Conservation (phyloP, 768 basidiomycete species). For the Suillus variegatus region DNA sequence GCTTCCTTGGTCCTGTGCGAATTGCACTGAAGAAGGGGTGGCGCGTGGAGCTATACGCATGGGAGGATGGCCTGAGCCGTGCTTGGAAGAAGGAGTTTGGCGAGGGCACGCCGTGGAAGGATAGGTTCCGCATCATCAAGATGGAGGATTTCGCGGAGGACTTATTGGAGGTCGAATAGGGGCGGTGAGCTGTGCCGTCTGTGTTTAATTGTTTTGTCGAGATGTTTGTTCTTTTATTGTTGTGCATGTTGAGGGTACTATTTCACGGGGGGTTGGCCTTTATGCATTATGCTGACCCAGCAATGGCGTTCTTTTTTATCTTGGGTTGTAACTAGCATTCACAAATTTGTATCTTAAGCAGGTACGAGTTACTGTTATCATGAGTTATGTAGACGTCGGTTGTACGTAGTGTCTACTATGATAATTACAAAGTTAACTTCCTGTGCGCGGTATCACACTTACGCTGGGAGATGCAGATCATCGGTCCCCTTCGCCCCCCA, state of each 20-base stretch:
- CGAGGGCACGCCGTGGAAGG: slow-evolving; percentile 42
- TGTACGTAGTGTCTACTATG: background rate
- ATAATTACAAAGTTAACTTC: background rate
- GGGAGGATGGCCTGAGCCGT: slow-evolving; percentile 81
- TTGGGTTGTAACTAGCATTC: background rate
- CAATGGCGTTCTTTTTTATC: background rate
- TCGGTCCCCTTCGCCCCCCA: too few species aligned
- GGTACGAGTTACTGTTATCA: background rate
- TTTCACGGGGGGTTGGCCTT: background rate
- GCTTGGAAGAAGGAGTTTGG: slow-evolving; percentile 79
- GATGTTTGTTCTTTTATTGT: slow-evolving; percentile 4
- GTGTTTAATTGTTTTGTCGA: background rate
- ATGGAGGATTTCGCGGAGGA: slow-evolving; percentile 69
- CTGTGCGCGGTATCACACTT: too few species aligned
- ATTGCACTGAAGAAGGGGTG: slow-evolving; percentile 88
- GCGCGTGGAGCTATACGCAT: slow-evolving; percentile 94
- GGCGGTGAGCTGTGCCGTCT: slow-evolving; percentile 13
- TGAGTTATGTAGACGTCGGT: background rate
- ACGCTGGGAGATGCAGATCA: too few species aligned
- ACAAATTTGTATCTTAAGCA: background rate
- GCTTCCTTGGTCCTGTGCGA: slow-evolving; percentile 86
- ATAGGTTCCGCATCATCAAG: slow-evolving; percentile 55
- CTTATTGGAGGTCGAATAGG: slow-evolving; percentile 47
- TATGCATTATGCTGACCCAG: background rate
- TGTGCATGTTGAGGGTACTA: background rate